Conservation (phyloP, 1,284 basidiomycete genomes). For the Pascua sp. region DNA sequence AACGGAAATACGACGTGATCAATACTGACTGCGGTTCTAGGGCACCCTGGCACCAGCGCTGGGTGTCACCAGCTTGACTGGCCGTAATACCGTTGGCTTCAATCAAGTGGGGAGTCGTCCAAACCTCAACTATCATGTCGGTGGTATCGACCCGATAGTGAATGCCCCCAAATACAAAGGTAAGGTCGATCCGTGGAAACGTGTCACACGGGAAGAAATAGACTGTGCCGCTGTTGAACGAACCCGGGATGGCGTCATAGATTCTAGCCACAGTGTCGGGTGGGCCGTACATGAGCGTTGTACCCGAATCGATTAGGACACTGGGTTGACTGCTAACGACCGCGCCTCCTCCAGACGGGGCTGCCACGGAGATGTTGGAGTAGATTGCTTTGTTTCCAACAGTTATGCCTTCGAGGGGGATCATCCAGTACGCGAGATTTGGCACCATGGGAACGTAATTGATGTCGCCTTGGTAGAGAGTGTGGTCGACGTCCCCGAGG, state of each 20-base stretch:
- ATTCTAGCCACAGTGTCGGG: background rate
- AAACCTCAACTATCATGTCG: background rate
- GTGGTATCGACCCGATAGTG: background rate
- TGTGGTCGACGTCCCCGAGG: too few species aligned
- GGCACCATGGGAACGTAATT: too few species aligned
- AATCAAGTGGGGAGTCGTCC: too few species aligned
- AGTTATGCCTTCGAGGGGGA: too few species aligned
- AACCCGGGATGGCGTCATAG: background rate
- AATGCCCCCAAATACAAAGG: conserved; percentile 5
- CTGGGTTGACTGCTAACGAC: background rate
- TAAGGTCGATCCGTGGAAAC: conserved; percentile 1
- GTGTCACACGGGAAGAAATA: conserved; percentile 22
- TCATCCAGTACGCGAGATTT: too few species aligned
- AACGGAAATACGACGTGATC: too few species aligned
- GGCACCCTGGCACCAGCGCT: background rate
- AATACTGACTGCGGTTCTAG: too few species aligned
- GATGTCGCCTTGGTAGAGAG: too few species aligned
- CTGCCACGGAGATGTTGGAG: too few species aligned
- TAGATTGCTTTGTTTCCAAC: too few species aligned
- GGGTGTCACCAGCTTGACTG: background rate
- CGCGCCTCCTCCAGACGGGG: too few species aligned
- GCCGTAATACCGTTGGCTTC: too few species aligned
- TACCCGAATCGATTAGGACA: conserved; percentile 9
- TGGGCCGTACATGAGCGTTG: conserved; percentile 8
- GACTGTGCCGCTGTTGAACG: background rate